Evolutionary conservation across 2,329 filamentous ascomycete genomes (phyloP).

Genomic region (Fusarium continuum): DNA sequence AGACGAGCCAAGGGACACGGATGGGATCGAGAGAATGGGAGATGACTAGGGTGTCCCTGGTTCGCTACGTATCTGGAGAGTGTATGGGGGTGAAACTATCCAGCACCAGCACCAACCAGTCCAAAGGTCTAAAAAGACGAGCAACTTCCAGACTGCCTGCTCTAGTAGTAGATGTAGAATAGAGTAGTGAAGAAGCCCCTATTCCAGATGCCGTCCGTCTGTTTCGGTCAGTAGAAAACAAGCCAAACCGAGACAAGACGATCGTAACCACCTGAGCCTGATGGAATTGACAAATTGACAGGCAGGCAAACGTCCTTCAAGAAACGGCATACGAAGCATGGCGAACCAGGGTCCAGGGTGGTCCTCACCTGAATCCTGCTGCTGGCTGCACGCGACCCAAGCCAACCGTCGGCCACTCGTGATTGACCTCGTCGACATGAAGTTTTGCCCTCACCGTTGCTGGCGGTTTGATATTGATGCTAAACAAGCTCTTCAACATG

Average conservation of each 20-base stretch:
- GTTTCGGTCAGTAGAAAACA: background rate
- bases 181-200: conserved; percentile 17
- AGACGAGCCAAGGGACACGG: conserved; percentile 41
- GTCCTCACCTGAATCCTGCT: conserved; percentile 44
- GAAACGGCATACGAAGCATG: conserved; percentile 34
- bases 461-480: conserved; percentile 43
- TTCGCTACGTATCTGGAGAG: conserved; percentile 17
- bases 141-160: conserved; percentile 7
- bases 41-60: conserved; percentile 29
- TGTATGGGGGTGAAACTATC: conserved; percentile 33
- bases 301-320: conserved; percentile 22
- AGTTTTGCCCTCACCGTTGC: conserved; percentile 40
- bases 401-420: conserved; percentile 37
- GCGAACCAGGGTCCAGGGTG: conserved; percentile 36
- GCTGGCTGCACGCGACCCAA: conserved; percentile 42
- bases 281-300: conserved; percentile 21
- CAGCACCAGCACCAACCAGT: conserved; percentile 14
- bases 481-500: conserved; percentile 36
- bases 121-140: conserved; percentile 13
- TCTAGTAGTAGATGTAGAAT: conserved; percentile 12
- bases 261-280: conserved; percentile 1
- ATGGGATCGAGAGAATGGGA: conserved; percentile 39
- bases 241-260: background rate
- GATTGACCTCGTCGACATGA: conserved; percentile 35
- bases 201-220: background rate